Evolutionary conservation across 2,329 filamentous ascomycete species (phyloP).

Genomic region (Neonectria coccinea): DNA sequence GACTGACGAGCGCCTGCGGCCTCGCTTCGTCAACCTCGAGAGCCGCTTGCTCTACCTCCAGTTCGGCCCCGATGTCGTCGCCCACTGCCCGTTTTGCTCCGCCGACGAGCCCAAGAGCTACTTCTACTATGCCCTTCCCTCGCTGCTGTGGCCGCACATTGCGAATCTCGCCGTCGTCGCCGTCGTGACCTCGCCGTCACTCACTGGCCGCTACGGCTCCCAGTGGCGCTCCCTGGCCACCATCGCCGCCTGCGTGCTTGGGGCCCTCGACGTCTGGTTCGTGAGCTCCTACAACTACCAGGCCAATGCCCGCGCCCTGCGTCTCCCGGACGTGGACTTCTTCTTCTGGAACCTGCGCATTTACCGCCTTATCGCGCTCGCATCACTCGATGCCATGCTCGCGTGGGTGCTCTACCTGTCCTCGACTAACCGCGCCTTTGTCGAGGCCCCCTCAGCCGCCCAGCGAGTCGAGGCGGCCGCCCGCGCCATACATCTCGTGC

Average conservation of each 20-base stretch:
- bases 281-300: constrained; percentile 74
- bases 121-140: constrained; percentile 83
- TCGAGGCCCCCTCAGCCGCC: constrained; percentile 68
- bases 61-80: constrained; percentile 80
- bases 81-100: constrained; percentile 84
- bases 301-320: constrained; percentile 71
- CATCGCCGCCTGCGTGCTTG: constrained; percentile 68
- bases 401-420: constrained; percentile 79
- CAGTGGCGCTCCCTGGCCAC: constrained; percentile 80
- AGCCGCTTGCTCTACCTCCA: constrained; percentile 85
- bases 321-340: constrained; percentile 73
- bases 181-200: constrained; percentile 74
- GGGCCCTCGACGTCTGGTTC: constrained; percentile 73
- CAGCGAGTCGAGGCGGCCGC: constrained; percentile 74
- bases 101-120: constrained; percentile 77
- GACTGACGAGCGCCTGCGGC: constrained; percentile 73
- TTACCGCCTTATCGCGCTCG: constrained; percentile 73
- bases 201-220: constrained; percentile 72
- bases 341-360: constrained; percentile 78
- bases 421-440: constrained; percentile 83
- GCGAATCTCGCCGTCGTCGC: constrained; percentile 80
- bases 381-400: constrained; percentile 71
- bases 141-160: constrained; percentile 81
- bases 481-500: constrained; percentile 67
- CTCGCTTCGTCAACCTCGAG: constrained; percentile 76